Conservation (phyloP, 257 asterid species). For the Hygrophila difformis region DNA sequence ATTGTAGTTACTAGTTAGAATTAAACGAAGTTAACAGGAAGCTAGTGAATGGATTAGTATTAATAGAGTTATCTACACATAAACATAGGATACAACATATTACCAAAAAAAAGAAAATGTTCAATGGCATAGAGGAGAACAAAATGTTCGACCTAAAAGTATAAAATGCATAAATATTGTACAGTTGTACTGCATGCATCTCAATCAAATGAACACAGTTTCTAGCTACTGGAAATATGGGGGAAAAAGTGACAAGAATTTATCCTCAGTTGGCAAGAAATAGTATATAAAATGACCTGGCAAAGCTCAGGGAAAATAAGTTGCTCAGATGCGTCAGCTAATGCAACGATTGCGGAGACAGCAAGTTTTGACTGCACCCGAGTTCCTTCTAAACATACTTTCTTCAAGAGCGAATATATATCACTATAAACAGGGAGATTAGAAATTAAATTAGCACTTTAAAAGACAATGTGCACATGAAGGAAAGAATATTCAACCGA, state of each 20-base stretch:
- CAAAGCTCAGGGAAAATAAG: slow-evolving; percentile 39
- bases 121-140: slow-evolving; percentile 8
- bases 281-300: slow-evolving; percentile 45
- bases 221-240: slow-evolving; percentile 4
- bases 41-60: slow-evolving; percentile 8
- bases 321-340: slow-evolving; percentile 45
- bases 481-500: slow-evolving; percentile 6
- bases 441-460: slow-evolving; percentile 10
- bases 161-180: slow-evolving; percentile 1
- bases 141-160: slow-evolving; percentile 4
- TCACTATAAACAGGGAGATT: slow-evolving; percentile 39
- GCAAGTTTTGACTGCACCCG: slow-evolving; percentile 72
- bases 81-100: slow-evolving; percentile 6
- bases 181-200: neutral
- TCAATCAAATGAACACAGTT: slow-evolving; percentile 2
- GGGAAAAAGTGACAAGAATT: slow-evolving; percentile 10
- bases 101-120: neutral
- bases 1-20: slow-evolving; percentile 7
- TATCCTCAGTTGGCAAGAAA: slow-evolving; percentile 11
- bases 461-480: slow-evolving; percentile 5
- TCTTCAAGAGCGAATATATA: slow-evolving; percentile 59
- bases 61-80: too few species aligned
- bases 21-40: slow-evolving; percentile 9
- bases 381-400: slow-evolving; percentile 65
- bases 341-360: slow-evolving; percentile 60